Percentiles rank a stretch among this genome's conserved stretches.
Evolutionary conservation across 2,329 filamentous ascomycete genomes (phyloP).

Genomic region (Beauveria brongniartii): DNA sequence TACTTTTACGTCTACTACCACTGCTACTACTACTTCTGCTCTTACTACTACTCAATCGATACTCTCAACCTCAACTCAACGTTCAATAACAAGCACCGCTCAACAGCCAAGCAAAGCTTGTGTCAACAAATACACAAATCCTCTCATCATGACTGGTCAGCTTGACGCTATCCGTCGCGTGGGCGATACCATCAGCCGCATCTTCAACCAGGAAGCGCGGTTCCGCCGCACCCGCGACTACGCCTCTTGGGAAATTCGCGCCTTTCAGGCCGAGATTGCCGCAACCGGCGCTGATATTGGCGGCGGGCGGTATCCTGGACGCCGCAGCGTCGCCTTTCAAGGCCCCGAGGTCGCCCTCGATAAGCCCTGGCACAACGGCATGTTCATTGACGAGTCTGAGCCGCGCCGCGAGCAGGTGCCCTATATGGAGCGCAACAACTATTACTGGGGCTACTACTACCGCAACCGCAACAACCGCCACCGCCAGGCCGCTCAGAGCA

Average conservation of each 20-base stretch:
- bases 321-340: neutral
- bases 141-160: neutral
- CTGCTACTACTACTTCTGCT: neutral
- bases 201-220: neutral
- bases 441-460: neutral
- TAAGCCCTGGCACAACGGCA: neutral
- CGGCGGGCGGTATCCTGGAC: neutral
- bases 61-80: too few species aligned
- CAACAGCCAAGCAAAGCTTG: neutral
- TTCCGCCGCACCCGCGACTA: neutral
- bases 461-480: neutral
- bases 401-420: neutral
- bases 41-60: too few species aligned
- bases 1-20: too few species aligned
- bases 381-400: neutral
- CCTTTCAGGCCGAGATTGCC: neutral
- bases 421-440: neutral
- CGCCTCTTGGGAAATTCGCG: neutral
- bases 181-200: neutral
- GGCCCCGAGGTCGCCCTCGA: neutral
- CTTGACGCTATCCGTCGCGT: neutral
- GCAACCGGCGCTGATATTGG: neutral
- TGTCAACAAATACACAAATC: neutral
- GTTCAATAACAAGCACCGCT: too few species aligned
- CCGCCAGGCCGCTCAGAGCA: neutral